phyloP scores from a whole-genome alignment of 73 alveolate genomes.

The Paramecium tetraurelia region DNA sequence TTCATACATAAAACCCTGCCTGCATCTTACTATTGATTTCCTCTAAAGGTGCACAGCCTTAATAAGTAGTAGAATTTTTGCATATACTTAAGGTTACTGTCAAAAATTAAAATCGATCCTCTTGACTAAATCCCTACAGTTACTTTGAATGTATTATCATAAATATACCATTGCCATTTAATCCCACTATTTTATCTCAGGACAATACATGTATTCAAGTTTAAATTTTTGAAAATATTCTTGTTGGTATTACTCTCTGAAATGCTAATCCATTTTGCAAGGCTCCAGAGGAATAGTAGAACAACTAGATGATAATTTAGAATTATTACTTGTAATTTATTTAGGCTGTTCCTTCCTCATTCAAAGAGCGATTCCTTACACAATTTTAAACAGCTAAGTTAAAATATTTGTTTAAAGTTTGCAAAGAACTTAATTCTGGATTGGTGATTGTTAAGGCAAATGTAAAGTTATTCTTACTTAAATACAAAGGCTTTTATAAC shows the following conservation, averaged over 20 bases:
- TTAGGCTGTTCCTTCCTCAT: neutral
- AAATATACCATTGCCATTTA: neutral
- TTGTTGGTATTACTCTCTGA: neutral
- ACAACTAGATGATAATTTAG: neutral
- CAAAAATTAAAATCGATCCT: neutral
- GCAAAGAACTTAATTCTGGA: neutral
- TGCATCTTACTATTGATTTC: neutral
- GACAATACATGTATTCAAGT: neutral
- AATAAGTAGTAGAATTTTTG: slow-evolving; percentile 2
- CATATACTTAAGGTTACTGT: neutral
- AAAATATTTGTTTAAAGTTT: neutral
- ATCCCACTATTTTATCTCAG: neutral
- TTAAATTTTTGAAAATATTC: neutral
- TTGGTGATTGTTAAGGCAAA: neutral
- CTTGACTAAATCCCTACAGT: neutral
- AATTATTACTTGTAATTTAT: neutral
- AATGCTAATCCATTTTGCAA: neutral
- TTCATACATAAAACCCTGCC: slow-evolving; percentile 1
- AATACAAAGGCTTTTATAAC: neutral
- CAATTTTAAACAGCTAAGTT: neutral
- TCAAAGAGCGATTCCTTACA: neutral
- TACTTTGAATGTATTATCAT: neutral
- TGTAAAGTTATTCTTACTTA: neutral
- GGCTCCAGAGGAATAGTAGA: neutral
- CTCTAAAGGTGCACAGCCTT: neutral